A percentile compares a stretch with the other conserved stretches of the same genome.
These are phyloP conservation scores for Neurospora sp. DNA, from an alignment of 2,329 filamentous ascomycete species.

Conservation along the genomic window DNA sequence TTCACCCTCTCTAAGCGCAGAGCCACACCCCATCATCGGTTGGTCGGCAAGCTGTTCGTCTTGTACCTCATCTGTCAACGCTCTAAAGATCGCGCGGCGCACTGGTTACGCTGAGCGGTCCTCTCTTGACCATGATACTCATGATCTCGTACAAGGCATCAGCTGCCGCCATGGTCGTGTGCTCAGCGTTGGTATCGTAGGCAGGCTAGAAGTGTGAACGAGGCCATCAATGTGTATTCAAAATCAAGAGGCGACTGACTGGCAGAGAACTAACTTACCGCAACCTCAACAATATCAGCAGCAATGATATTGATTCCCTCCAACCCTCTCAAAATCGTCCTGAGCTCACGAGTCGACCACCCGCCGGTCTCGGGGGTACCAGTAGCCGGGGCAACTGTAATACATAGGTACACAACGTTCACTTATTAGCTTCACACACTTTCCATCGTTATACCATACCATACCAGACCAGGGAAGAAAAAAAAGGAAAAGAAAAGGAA, in stretches of 20 bases:
- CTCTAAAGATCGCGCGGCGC: neutral
- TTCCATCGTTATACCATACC: neutral
- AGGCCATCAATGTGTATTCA: neutral
- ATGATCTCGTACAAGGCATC: conserved; percentile 68
- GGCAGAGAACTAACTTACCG: conserved; percentile 25
- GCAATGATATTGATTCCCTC: conserved; percentile 60
- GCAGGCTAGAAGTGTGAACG: conserved; percentile 36
- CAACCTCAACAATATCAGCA: conserved; percentile 65
- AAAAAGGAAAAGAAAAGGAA: neutral
- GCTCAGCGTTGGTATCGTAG: conserved; percentile 63
- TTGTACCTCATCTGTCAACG: neutral
- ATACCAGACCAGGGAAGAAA: neutral
- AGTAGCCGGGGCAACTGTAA: conserved; percentile 55
- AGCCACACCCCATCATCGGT: neutral
- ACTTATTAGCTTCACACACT: neutral
- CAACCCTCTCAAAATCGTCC: conserved; percentile 60
- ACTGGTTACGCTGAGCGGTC: conserved; percentile 19
- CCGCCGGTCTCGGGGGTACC: conserved; percentile 69
- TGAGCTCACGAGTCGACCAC: conserved; percentile 63
- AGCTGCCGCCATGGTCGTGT: conserved; percentile 64
- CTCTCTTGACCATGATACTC: conserved; percentile 74
- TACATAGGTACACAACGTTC: neutral
- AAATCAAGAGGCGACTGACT: neutral
- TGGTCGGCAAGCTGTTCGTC: neutral
- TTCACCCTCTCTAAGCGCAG: neutral